phyloP scores from a whole-genome alignment of 306 rosid genomes.

The Delonix regia region DNA sequence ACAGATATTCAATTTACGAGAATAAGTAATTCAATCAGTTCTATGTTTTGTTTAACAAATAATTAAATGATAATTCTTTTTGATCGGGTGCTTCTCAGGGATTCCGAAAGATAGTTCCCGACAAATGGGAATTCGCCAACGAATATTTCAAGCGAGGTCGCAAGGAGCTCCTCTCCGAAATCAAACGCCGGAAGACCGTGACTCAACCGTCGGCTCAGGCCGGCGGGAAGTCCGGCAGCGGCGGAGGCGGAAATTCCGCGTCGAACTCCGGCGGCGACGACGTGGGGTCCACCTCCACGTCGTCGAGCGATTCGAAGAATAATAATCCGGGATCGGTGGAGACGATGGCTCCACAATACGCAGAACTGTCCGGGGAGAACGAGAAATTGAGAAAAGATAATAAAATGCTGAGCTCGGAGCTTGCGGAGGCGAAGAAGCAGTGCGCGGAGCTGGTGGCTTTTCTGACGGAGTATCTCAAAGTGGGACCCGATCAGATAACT shows the following conservation, averaged over 20 bases:
- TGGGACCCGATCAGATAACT: constrained; percentile 66
- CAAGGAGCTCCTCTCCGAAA: constrained; percentile 57
- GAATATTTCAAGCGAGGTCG: constrained; percentile 72
- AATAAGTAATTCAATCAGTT: neutral
- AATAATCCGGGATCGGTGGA: constrained; percentile 63
- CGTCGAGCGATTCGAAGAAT: constrained; percentile 56
- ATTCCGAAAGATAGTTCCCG: constrained; percentile 76
- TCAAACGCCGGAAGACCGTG: constrained; percentile 72
- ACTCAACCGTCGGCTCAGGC: neutral
- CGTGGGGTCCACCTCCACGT: constrained; percentile 71
- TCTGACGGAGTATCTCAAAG: constrained; percentile 53
- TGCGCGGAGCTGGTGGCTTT: constrained; percentile 66
- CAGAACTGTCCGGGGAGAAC: constrained; percentile 64
- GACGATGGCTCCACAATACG: constrained; percentile 19
- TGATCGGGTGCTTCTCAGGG: constrained; percentile 54
- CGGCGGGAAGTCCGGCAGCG: constrained; percentile 35
- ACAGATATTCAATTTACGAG: neutral
- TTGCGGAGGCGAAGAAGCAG: constrained; percentile 59
- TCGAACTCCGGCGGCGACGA: constrained; percentile 76
- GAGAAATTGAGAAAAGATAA: constrained; percentile 70
- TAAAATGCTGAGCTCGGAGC: constrained; percentile 62
- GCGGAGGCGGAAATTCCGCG: constrained; percentile 38
- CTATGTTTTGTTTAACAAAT: neutral
- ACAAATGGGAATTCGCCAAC: constrained; percentile 95
- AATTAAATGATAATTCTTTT: neutral